Conservation (phyloP, 1,284 basidiomycete species). For the Marasmius sp. region DNA sequence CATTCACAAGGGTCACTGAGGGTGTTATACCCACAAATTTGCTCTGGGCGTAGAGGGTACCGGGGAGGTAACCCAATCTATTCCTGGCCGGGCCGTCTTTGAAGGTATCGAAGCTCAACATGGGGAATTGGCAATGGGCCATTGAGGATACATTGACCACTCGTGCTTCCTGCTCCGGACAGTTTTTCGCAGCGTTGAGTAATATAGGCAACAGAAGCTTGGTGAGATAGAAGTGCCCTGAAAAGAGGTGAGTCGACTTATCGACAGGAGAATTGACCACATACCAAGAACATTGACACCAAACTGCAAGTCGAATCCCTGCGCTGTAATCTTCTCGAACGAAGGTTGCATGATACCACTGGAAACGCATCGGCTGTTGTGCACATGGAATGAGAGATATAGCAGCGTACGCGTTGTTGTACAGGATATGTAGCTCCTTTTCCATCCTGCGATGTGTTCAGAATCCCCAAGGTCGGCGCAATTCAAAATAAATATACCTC, state of each 20-base stretch:
- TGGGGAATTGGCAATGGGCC: constrained; percentile 21
- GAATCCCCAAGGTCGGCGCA: background rate
- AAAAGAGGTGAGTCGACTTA: constrained; percentile 1
- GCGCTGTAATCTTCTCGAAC: constrained; percentile 36
- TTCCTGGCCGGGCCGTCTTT: constrained; percentile 35
- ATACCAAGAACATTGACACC: constrained; percentile 40
- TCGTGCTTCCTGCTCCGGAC: constrained; percentile 25
- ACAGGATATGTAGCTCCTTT: constrained; percentile 26
- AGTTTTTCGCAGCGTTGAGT: constrained; percentile 24
- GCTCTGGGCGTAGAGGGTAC: constrained; percentile 41
- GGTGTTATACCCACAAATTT: constrained; percentile 38
- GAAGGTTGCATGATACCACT: constrained; percentile 57
- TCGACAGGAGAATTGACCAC: background rate
- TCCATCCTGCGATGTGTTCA: constrained; percentile 18
- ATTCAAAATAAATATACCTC: constrained; percentile 26
- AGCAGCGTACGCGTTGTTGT: constrained; percentile 20
- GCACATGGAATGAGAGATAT: background rate
- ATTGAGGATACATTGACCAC: constrained; percentile 46
- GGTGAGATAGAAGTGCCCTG: constrained; percentile 28
- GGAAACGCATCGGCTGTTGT: background rate
- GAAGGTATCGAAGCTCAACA: constrained; percentile 32
- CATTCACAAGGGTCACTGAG: background rate
- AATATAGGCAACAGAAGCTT: constrained; percentile 40
- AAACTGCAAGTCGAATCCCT: constrained; percentile 46
- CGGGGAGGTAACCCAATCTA: constrained; percentile 16